Evolutionary conservation across 768 basidiomycete species (phyloP), one percentile per base, ranked within the genome.

Genomic region (Podaxis rugospora): DNA sequence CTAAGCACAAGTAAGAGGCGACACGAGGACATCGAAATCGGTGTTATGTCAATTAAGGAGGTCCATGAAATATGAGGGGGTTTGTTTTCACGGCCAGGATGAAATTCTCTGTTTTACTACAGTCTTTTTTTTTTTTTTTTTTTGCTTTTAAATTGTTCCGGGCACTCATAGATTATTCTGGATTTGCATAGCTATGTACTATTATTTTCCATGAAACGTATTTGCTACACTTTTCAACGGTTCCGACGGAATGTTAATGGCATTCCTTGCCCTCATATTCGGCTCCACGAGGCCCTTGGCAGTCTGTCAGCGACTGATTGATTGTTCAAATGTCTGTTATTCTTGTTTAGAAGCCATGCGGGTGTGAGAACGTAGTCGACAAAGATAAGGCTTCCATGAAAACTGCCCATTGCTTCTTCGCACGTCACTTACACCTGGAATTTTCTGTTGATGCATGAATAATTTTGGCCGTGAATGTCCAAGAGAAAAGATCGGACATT

Each of bases 1-100:
- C 10, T 49, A 5, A 25, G 4, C 47, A 18, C 50, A 51, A 42
- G 37, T 9, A 16, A 16, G 7, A 40, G 11, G 2, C 11, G 23
- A 21, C 36, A 42, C 1, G 57, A 59, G 14, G 49, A 59, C 16
- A 52, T 52, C 27, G 58, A 59, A 40, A 39, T 59, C 14, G 51
- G 58, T n/a, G 51, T 51, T n/a, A 32, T 35, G 23, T 28, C 50
- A 9, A 27, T 32, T 10, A 59, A 35, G 14, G 39, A 42, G 49
- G 51, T 42, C 37, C 50, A 16, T 4, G 39, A 51, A 13, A 21
- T 59, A 5, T 51, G 25, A 59, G 7, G 10, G 3, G 47, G 21
- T 9, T 32, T 32, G 32, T 32, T 32, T 32, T 3, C 32, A 32
- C 2, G 0, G 7, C 32, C 9, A 32, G 32, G 32, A 32, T 32